phyloP scores from a whole-genome alignment of 768 basidiomycete genomes.

The Phanerochaete sordida region DNA sequence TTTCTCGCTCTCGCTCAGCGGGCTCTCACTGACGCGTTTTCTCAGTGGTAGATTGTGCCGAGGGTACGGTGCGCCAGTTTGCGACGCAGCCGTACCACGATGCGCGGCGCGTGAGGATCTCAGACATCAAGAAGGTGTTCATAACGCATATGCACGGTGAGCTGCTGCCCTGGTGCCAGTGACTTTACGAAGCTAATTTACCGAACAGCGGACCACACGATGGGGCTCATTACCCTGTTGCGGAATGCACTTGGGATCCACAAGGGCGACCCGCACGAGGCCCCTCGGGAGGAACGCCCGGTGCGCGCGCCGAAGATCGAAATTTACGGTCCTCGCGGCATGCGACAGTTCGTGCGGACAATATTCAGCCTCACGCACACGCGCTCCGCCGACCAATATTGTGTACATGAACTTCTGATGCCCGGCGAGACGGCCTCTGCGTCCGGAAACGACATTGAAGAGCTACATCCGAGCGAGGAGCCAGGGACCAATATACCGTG shows the following conservation, averaged over 20 bases:
- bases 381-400: slow-evolving; percentile 56
- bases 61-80: slow-evolving; percentile 75
- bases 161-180: slow-evolving; percentile 13
- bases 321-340: slow-evolving; percentile 76
- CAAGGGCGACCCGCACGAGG: slow-evolving; percentile 28
- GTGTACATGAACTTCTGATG: slow-evolving; percentile 75
- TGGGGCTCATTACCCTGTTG: slow-evolving; percentile 69
- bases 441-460: slow-evolving; percentile 40
- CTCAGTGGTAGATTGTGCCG: slow-evolving; percentile 80
- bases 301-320: slow-evolving; percentile 46
- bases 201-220: slow-evolving; percentile 61
- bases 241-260: slow-evolving; percentile 50
- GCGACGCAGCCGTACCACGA: slow-evolving; percentile 42
- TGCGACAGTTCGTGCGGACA: slow-evolving; percentile 71
- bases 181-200: background rate
- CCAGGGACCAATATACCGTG: slow-evolving; percentile 58
- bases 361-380: slow-evolving; percentile 67
- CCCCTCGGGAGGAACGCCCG: background rate
- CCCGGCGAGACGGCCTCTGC: slow-evolving; percentile 47
- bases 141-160: slow-evolving; percentile 84
- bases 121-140: slow-evolving; percentile 64
- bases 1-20: background rate
- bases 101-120: slow-evolving; percentile 33
- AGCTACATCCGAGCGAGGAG: slow-evolving; percentile 62
- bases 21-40: background rate